Evolutionary conservation across 768 basidiomycete species (phyloP).

Genomic region (Rhodotorula graminis): DNA sequence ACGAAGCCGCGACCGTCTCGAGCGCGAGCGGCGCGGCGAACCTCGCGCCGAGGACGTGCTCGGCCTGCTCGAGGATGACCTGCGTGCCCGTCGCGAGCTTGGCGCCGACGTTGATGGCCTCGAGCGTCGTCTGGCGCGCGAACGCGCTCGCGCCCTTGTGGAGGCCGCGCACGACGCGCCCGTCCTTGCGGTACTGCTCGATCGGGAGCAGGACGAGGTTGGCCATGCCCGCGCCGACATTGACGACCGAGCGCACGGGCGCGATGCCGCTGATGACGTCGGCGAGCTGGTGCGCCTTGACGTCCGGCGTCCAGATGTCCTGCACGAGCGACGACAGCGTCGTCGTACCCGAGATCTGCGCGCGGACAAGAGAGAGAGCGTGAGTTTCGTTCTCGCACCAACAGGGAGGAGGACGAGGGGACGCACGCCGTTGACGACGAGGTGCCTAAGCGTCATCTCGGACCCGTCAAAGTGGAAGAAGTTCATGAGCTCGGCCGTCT

Average conservation of each 20-base stretch:
- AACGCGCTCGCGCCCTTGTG: constrained; percentile 92
- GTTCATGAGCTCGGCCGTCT: constrained; percentile 96
- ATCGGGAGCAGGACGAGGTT: constrained; percentile 93
- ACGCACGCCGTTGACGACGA: constrained; percentile 83
- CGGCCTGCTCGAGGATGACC: constrained; percentile 92
- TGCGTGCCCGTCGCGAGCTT: constrained; percentile 93
- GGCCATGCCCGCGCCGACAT: constrained; percentile 93
- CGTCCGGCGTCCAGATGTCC: constrained; percentile 98
- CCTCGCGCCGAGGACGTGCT: constrained; percentile 60
- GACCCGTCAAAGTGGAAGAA: constrained; percentile 99
- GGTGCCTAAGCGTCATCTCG: constrained; percentile 93
- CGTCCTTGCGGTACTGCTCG: constrained; percentile 95
- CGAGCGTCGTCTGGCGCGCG: constrained; percentile 87
- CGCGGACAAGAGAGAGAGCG: background rate
- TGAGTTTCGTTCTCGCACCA: background rate
- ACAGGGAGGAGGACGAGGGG: background rate
- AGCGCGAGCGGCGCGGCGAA: background rate
- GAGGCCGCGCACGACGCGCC: constrained; percentile 80
- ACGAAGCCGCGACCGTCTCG: background rate
- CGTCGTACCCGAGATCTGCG: constrained; percentile 85
- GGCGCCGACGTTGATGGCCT: constrained; percentile 91
- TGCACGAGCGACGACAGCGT: constrained; percentile 85
- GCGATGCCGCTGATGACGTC: constrained; percentile 95
- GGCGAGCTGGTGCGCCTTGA: constrained; percentile 94
- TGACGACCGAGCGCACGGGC: constrained; percentile 92